Evolutionary conservation across 2,329 filamentous ascomycete genomes (phyloP).

Genomic region (Penicillium digitatum): DNA sequence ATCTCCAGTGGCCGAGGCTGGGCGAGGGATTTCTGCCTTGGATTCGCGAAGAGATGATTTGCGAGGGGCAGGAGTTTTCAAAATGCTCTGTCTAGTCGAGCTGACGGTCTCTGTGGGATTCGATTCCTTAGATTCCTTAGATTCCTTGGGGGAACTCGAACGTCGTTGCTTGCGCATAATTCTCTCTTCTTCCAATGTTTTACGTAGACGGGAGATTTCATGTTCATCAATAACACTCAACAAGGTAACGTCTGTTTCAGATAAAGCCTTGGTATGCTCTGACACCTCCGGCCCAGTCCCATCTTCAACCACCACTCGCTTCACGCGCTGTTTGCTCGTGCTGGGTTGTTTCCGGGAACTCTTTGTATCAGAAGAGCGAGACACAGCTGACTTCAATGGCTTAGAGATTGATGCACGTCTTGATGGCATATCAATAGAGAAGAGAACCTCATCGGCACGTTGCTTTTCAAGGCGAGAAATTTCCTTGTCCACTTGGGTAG

Average conservation of each 20-base stretch:
- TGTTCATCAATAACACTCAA: conserved; percentile 53
- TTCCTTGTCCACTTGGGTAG: conserved; percentile 36
- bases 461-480: conserved; percentile 37
- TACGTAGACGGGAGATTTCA: conserved; percentile 53
- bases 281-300: conserved; percentile 32
- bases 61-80: conserved; percentile 41
- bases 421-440: conserved; percentile 34
- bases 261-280: conserved; percentile 28
- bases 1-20: conserved; percentile 36
- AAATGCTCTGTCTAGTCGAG: conserved; percentile 36
- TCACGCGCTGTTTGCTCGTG: conserved; percentile 39
- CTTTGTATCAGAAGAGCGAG: conserved; percentile 20
- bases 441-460: conserved; percentile 38
- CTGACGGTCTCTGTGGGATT: conserved; percentile 40
- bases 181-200: conserved; percentile 54
- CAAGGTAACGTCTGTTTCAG: conserved; percentile 45
- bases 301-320: conserved; percentile 37
- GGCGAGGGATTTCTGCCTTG: conserved; percentile 35
- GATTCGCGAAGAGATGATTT: conserved; percentile 55
- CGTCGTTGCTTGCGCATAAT: conserved; percentile 43
- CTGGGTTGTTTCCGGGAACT: conserved; percentile 34
- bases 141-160: conserved; percentile 28
- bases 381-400: conserved; percentile 16
- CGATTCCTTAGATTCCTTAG: conserved; percentile 33
- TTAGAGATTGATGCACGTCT: conserved; percentile 23